Base-by-base conservation (phyloP, 208 protist genomes). In the Zelonia costaricensis region DNA sequence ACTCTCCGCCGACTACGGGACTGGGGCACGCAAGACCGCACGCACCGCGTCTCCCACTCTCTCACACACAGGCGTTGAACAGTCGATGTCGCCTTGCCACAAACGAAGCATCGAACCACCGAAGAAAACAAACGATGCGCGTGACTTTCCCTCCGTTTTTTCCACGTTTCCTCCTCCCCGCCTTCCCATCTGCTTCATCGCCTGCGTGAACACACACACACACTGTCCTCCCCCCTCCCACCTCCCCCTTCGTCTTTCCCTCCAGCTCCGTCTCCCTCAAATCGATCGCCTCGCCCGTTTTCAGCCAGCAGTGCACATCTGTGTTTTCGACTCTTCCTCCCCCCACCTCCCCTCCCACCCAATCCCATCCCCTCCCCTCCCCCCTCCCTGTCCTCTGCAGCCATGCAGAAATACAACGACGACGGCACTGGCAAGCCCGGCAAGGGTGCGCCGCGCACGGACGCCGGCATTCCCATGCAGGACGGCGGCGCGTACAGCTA, bases 401-500 rank as follows among this genome's bases (percentile, higher is more conserved):
- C 30, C 2, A 30, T 40, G 12, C 22, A 58, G 36, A 22, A 71
- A 38, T 13, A 23, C 20, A 31, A 51, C 15, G n/a, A 30, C 2
- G 44, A 45, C 28, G 22, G 22, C 20, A 61, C 46, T 13, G 58
- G 27, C 15, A 55, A 61, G 36, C 22, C 18, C 18, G 52, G 40
- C 2, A 65, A 73, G 38, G 9, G 20, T 2, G 51, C 43, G 1
- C 33, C 36, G 30, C n/a, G 27, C 4, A 69, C 22, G 36, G 51
- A 51, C 39, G 51, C 55, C 27, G 55, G 48, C 18, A 66, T 63
- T 15, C 69, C 62, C 6, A 28, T 65, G 0, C 22, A 33, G 13
- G 20, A 35, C 12, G 40, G 8, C 15, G 39, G 20, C 2, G 43
- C 9, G 16, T 13, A 15, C 5, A 20, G 8, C 2, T 66, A 58